Evolutionary conservation across 139 green algal species (phyloP).

Genomic region (Micractinium sp.): DNA sequence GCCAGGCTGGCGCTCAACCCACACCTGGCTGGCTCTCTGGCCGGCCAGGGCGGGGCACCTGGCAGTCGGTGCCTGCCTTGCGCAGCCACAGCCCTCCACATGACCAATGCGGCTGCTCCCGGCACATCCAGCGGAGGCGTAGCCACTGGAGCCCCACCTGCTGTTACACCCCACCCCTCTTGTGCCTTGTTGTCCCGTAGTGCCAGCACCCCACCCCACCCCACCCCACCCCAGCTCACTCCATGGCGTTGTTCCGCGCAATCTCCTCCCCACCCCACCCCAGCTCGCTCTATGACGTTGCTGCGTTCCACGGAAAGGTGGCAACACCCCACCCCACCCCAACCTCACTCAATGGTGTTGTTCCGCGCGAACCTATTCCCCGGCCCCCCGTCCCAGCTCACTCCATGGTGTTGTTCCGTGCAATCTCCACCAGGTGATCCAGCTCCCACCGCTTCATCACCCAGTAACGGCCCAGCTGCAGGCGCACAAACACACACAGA

Average conservation of each 20-base stretch:
- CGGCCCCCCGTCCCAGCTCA: neutral
- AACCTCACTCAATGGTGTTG: neutral
- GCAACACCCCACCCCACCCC: neutral
- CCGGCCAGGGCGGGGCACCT: too few relatives aligned
- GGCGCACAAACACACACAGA: neutral
- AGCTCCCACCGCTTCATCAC: conserved; percentile 9
- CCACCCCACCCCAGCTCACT: neutral
- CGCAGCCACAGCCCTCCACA: too few relatives aligned
- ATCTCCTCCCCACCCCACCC: neutral
- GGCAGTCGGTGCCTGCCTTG: too few relatives aligned
- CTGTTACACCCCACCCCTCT: too few relatives aligned
- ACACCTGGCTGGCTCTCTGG: too few relatives aligned
- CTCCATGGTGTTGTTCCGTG: conserved; percentile 2
- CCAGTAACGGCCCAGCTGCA: conserved; percentile 15
- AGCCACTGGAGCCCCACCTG: too few relatives aligned
- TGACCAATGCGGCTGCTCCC: too few relatives aligned
- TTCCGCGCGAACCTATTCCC: neutral
- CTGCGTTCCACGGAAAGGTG: neutral
- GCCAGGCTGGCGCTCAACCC: neutral
- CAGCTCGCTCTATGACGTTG: neutral
- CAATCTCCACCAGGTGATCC: conserved; percentile 5
- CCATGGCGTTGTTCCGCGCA: neutral
- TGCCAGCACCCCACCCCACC: neutral
- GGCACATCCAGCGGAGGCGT: too few relatives aligned
- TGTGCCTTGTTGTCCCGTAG: too few relatives aligned